phyloP scores from a whole-genome alignment of 768 basidiomycete species.

The Cystobasidiopsis lactophilus region DNA sequence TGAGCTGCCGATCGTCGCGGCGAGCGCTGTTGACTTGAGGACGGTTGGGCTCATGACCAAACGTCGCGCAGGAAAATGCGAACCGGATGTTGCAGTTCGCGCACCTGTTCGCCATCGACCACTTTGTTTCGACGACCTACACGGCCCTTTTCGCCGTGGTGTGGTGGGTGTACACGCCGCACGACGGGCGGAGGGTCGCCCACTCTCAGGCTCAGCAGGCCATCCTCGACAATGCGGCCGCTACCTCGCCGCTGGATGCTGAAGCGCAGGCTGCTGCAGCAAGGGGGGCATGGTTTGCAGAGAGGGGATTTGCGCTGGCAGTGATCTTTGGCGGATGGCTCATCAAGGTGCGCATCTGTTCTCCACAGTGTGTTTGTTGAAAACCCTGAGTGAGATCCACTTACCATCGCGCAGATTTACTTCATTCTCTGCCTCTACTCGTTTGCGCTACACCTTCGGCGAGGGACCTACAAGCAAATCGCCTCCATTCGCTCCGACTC shows the following conservation, averaged over 20 bases:
- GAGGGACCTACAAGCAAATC: constrained; percentile 68
- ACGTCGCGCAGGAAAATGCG: constrained; percentile 55
- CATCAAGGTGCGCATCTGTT: constrained; percentile 42
- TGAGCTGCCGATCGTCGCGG: constrained; percentile 26
- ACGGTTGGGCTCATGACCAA: background rate
- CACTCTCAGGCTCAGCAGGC: constrained; percentile 77
- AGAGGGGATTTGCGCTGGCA: constrained; percentile 56
- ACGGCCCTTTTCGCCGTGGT: constrained; percentile 70
- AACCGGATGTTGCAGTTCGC: constrained; percentile 68
- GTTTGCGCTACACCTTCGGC: constrained; percentile 74
- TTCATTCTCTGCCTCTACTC: constrained; percentile 79
- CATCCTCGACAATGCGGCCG: constrained; percentile 39
- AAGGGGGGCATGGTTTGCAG: constrained; percentile 63
- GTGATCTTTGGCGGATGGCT: constrained; percentile 70
- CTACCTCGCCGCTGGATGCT: constrained; percentile 32
- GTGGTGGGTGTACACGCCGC: constrained; percentile 82
- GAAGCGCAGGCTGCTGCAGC: constrained; percentile 47
- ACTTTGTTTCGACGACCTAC: constrained; percentile 70
- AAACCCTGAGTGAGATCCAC: background rate
- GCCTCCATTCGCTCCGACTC: constrained; percentile 24
- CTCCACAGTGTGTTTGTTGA: background rate
- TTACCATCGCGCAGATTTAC: constrained; percentile 49
- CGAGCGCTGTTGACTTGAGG: constrained; percentile 12
- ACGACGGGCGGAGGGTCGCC: constrained; percentile 58
- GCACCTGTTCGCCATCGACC: constrained; percentile 77